Percentiles rank a stretch among this genome's conserved stretches.
Conservation (phyloP, 768 basidiomycete species). For the Pleurotus salmoneostramineus region DNA sequence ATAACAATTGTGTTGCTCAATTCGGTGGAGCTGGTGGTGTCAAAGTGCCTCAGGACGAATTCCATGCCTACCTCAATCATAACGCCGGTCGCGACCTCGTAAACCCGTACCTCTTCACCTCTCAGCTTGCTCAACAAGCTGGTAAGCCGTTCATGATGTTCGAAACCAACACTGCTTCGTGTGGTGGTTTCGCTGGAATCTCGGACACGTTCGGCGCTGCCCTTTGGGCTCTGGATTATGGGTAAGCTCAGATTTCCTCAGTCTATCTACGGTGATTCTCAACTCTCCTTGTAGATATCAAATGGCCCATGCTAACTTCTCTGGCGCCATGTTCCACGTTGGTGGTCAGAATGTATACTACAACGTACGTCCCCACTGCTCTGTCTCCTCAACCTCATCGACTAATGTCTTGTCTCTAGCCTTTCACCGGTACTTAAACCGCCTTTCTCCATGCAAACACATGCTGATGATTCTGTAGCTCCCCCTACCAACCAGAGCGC, state of each 20-base stretch:
- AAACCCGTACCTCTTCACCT: conserved; percentile 46
- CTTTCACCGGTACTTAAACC: conserved; percentile 46
- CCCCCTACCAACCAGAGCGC: conserved; percentile 55
- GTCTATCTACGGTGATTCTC: not conserved
- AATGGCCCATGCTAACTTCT: conserved; percentile 53
- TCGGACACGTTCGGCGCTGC: conserved; percentile 61
- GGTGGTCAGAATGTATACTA: conserved; percentile 65
- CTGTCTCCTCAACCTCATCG: conserved; percentile 14
- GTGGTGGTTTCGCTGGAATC: conserved; percentile 64
- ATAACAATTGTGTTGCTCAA: conserved; percentile 56
- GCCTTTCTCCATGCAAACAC: not conserved
- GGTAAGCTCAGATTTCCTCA: not conserved
- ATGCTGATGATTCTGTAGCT: conserved; percentile 25
- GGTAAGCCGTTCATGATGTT: conserved; percentile 57
- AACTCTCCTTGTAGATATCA: conserved; percentile 29
- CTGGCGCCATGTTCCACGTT: conserved; percentile 46
- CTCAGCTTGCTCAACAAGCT: conserved; percentile 35
- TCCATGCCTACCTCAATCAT: conserved; percentile 65
- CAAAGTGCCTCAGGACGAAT: conserved; percentile 40
- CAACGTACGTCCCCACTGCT: conserved; percentile 36
- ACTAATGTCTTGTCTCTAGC: conserved; percentile 45
- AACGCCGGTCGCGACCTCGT: conserved; percentile 46
- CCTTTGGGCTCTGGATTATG: conserved; percentile 63
- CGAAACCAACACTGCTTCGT: conserved; percentile 69
- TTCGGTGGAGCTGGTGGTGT: conserved; percentile 36